These are phyloP conservation scores for Handroanthus guayacan DNA, from an alignment of 257 asterid genomes.

Conservation along the genomic window DNA sequence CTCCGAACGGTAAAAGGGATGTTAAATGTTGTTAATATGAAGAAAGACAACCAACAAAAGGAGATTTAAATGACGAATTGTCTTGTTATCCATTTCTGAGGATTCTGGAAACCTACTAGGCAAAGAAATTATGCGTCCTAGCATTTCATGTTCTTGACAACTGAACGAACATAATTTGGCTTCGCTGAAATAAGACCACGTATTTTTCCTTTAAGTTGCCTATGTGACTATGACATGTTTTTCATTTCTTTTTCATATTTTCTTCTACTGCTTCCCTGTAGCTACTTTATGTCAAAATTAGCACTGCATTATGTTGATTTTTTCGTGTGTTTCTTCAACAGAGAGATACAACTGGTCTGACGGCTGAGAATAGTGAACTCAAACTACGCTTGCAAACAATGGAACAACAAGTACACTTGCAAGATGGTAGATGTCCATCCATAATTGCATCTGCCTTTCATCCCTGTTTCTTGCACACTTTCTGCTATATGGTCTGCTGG, in stretches of 20 bases:
- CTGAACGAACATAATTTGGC: no score
- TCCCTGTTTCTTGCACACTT: constrained; percentile 23
- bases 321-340: constrained; percentile 43
- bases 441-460: constrained; percentile 30
- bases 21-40: constrained; percentile 10
- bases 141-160: no score
- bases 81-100: background rate
- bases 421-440: constrained; percentile 69
- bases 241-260: constrained; percentile 2
- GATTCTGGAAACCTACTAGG: constrained; percentile 8
- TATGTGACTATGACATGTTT: constrained; percentile 20
- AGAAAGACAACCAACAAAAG: background rate
- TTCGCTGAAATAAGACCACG: no score
- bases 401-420: constrained; percentile 97
- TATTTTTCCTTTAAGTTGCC: background rate
- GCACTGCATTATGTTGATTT: constrained; percentile 28
- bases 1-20: constrained; percentile 1
- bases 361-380: constrained; percentile 90
- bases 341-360: constrained; percentile 94
- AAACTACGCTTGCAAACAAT: constrained; percentile 88
- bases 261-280: background rate
- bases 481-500: background rate
- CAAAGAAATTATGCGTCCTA: background rate
- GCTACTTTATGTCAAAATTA: constrained; percentile 11
- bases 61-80: constrained; percentile 11